Percentiles rank a stretch among this genome's conserved stretches.
phyloP scores from a whole-genome alignment of 371 early-diverging fungal genomes.

The Apophysomyces ossiformis region DNA sequence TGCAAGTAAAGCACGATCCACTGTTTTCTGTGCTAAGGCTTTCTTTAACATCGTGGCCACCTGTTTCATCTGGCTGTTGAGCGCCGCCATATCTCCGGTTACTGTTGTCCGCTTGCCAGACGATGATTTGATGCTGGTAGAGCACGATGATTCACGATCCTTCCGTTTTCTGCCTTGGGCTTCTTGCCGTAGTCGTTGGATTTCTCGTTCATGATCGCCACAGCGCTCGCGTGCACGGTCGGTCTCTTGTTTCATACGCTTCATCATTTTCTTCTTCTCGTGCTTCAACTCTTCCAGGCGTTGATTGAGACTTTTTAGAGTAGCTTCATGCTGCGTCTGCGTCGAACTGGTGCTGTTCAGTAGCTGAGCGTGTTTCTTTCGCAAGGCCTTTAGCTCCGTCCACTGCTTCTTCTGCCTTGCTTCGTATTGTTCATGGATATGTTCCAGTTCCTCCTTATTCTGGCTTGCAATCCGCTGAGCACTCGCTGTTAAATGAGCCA shows the following conservation, averaged over 20 bases:
- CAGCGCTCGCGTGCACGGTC: slow-evolving; percentile 64
- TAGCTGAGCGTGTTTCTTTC: slow-evolving; percentile 58
- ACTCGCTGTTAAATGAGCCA: slow-evolving; percentile 24
- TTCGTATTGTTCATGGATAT: slow-evolving; percentile 56
- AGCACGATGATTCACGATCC: slow-evolving; percentile 32
- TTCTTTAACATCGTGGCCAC: slow-evolving; percentile 38
- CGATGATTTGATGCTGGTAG: not conserved
- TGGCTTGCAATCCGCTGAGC: slow-evolving; percentile 19
- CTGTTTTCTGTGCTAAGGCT: slow-evolving; percentile 21
- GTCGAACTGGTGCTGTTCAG: slow-evolving; percentile 49
- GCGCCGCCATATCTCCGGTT: slow-evolving; percentile 32
- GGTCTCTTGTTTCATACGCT: slow-evolving; percentile 74
- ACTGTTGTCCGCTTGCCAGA: not conserved
- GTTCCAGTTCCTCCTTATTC: slow-evolving; percentile 29
- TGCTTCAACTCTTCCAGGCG: slow-evolving; percentile 59
- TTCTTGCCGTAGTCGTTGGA: slow-evolving; percentile 69
- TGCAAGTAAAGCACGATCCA: slow-evolving; percentile 44
- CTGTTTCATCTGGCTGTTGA: slow-evolving; percentile 38
- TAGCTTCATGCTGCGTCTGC: slow-evolving; percentile 48
- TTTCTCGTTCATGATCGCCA: slow-evolving; percentile 66
- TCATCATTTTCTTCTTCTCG: slow-evolving; percentile 76
- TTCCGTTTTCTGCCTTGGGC: slow-evolving; percentile 33
- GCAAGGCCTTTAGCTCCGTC: slow-evolving; percentile 60
- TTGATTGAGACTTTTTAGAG: slow-evolving; percentile 46
- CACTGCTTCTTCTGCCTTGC: slow-evolving; percentile 66